phyloP scores from a whole-genome alignment of 805 yeast genomes.

The Metschnikowia drakensbergensis region DNA sequence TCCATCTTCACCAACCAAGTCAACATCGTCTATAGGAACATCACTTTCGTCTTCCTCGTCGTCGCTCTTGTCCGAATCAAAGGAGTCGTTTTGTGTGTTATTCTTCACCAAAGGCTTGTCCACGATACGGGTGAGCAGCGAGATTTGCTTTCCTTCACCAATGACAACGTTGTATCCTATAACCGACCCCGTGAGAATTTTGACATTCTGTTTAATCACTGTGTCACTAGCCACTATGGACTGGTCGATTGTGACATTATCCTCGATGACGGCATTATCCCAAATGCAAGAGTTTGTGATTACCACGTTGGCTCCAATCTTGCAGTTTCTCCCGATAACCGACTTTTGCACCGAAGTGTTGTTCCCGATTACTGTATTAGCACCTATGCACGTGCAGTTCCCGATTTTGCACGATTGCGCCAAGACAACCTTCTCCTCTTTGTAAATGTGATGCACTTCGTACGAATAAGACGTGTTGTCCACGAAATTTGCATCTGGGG shows the following conservation, averaged over 20 bases:
- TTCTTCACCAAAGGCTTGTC: conserved; percentile 41
- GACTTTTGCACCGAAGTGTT: conserved; percentile 62
- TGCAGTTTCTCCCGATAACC: conserved; percentile 82
- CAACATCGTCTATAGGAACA: conserved; percentile 15
- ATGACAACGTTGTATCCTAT: conserved; percentile 73
- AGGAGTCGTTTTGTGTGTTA: conserved; percentile 29
- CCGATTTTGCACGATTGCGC: conserved; percentile 91
- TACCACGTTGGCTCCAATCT: conserved; percentile 71
- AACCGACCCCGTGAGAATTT: conserved; percentile 66
- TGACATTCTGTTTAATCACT: conserved; percentile 48
- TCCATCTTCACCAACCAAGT: conserved; percentile 48
- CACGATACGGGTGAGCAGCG: conserved; percentile 50
- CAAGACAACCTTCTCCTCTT: conserved; percentile 80
- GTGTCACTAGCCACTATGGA: conserved; percentile 71
- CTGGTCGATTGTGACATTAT: conserved; percentile 53
- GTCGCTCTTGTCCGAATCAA: conserved; percentile 39
- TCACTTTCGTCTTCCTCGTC: conserved; percentile 22
- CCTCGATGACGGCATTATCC: conserved; percentile 75
- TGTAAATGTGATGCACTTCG: conserved; percentile 82
- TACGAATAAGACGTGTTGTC: conserved; percentile 67
- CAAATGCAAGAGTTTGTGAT: conserved; percentile 79
- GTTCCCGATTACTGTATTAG: conserved; percentile 71
- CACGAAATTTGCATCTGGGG: conserved; percentile 77
- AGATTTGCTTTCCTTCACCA: conserved; percentile 49
- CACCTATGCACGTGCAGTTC: conserved; percentile 78